Percentiles rank a stretch among this genome's conserved stretches.
Conservation (phyloP, 352 stramenopile genomes). For the Globisporangium takayamanum region DNA sequence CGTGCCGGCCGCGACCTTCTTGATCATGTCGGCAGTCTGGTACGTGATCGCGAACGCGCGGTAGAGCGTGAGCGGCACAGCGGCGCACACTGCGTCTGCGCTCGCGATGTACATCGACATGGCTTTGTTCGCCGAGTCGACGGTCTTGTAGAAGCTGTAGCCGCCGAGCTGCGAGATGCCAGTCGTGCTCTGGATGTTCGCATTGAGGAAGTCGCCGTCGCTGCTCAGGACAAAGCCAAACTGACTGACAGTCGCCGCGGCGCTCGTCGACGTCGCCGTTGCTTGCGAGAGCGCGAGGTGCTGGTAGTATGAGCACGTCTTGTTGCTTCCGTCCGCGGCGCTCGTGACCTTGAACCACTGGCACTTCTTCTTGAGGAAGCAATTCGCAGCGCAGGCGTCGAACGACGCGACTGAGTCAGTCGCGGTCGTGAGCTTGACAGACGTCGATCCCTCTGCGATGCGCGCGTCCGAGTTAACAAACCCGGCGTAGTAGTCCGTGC, state of each 20-base stretch:
- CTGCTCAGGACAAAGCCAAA: conserved; percentile 24
- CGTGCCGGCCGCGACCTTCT: conserved; percentile 23
- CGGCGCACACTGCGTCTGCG: conserved; percentile 14
- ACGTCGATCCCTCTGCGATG: conserved; percentile 18
- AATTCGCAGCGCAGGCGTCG: conserved; percentile 24
- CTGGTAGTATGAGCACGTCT: conserved; percentile 25
- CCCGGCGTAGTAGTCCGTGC: conserved; percentile 22
- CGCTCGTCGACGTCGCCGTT: not conserved
- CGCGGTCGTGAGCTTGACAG: conserved; percentile 12
- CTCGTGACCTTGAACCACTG: conserved; percentile 26
- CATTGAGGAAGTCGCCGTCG: conserved; percentile 25
- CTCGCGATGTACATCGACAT: conserved; percentile 24
- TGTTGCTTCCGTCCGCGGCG: conserved; percentile 13
- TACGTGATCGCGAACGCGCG: conserved; percentile 25
- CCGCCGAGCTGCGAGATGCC: conserved; percentile 17
- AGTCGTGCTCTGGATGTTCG: conserved; percentile 17
- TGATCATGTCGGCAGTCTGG: conserved; percentile 23
- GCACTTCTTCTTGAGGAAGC: conserved; percentile 24
- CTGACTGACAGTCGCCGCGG: conserved; percentile 14
- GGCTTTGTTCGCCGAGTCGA: conserved; percentile 17
- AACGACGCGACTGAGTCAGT: conserved; percentile 9
- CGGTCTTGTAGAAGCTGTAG: conserved; percentile 22
- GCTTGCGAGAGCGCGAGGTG: conserved; percentile 16
- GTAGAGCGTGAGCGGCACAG: conserved; percentile 23
- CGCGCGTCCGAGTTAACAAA: conserved; percentile 23